Evolutionary conservation across 345 rosid species (phyloP), one percentile per base, ranked within the genome.

Genomic region (Trapa incisa): DNA sequence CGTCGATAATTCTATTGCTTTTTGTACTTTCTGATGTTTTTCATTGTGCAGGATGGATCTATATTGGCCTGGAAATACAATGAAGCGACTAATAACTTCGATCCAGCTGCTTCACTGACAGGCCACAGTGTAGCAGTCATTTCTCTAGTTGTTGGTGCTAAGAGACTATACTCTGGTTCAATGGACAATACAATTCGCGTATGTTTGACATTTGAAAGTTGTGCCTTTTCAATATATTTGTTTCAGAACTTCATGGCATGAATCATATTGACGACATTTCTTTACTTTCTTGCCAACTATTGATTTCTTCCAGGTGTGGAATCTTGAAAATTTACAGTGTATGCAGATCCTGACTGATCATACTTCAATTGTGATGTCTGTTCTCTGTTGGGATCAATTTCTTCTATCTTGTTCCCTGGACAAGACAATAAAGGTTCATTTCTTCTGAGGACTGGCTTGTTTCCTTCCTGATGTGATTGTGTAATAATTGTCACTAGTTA

Each of bases 331-430:
- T 70, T 80, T 95, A 79, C 98, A 91, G 72, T 91, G 99, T 69
- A 68, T 95, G 74, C 98, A 95, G 80, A 85, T 91, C 2, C 79
- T 91, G 67, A 80, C 80, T 0, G 96, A 80, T 56, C 99, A 95
- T 73, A 80, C 87, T 64, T 75, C 87, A 29, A 96, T 95, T 32
- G 97, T 95, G 56, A 95, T 87, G 97, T 95, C 97, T 53, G 85
- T 91, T 72, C 93, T 91, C 68, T 95, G 99, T 80, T 94, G 97
- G 99, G 99, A 94, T 70, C 96, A 91, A 74, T 94, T 91, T 80
- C 97, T 94, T 72, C 76, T 91, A 73, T 94, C 97, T 61, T 91
- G 99, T 65, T 94, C 99, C 48, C 78, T 94, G 79, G 99, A 94
- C 77, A 70, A 91, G 79, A 89, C 96, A 62, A 76, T 91, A 74